Percentiles rank a stretch among this genome's conserved stretches.
phyloP scores from a whole-genome alignment of 805 yeast genomes.

The Ogataea pignaliae region DNA sequence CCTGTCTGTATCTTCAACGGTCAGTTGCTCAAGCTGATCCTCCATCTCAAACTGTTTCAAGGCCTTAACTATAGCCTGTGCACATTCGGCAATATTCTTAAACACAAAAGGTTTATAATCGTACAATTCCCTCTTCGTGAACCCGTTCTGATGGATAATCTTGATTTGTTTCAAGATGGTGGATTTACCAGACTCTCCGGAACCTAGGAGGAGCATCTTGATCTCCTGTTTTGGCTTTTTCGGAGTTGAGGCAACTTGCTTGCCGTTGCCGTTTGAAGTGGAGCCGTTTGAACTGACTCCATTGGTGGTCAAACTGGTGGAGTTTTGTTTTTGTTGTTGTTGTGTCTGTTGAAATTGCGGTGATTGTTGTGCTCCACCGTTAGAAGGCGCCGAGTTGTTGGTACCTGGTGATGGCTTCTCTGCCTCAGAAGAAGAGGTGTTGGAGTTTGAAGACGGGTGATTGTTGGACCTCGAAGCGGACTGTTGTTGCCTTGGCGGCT shows the following conservation, averaged over 20 bases:
- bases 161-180: slow-evolving; percentile 81
- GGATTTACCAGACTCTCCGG: slow-evolving; percentile 85
- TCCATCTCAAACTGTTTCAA: slow-evolving; percentile 47
- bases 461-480: background rate
- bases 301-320: background rate
- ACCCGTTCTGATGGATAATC: slow-evolving; percentile 69
- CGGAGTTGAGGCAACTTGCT: background rate
- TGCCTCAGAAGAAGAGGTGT: no score
- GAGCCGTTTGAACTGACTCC: background rate
- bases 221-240: slow-evolving; percentile 41
- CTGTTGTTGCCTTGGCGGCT: background rate
- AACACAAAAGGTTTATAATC: slow-evolving; percentile 78
- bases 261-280: background rate
- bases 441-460: no score
- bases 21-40: slow-evolving; percentile 28
- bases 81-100: slow-evolving; percentile 72
- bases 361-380: background rate
- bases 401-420: no score
- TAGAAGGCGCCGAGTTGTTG: no score
- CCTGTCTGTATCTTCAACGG: slow-evolving; percentile 36
- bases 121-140: slow-evolving; percentile 61
- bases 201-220: slow-evolving; percentile 75
- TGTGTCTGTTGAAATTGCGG: slow-evolving; percentile 1
- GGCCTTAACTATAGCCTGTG: slow-evolving; percentile 66
- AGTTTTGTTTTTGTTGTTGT: background rate